Evolutionary conservation across 495 filamentous ascomycete genomes (phyloP), one percentile per base, ranked within the genome.

Genomic region (Glarea lozoyensis): DNA sequence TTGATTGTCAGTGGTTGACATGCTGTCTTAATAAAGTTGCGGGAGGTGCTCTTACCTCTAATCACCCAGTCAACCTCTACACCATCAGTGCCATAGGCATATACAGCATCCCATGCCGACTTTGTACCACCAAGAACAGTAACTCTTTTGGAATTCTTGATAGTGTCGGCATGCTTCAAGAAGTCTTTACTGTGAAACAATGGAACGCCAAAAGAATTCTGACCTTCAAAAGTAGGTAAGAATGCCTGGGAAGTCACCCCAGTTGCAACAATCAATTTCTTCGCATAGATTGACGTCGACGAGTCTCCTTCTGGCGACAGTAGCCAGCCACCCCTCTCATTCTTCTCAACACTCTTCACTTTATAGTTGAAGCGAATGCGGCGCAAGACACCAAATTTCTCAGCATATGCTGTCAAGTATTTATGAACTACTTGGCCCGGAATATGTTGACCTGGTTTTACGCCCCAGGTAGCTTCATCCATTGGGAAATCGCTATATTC

Each of bases 1-100:
- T 41, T 18, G n/a, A 9, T 3, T 21, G 4, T 19, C 25, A 4
- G 5, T 39, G 19, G 37, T 15, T n/a, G n/a, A n/a, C 7, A 29
- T 29, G 25, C 25, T 29, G n/a, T 30, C 22, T 40, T 29, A 9
- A 57, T 50, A 32, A 4, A 18, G 10, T 42, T 17, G 5, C 4
- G 23, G 4, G 25, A 20, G 23, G 34, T n/a, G 6, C 39, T 29
- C 62, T 20, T 51, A 71, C 68, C 63, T 43, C 88, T 73, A 46
- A 94, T 88, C 20, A 94, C 65, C 85, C 79, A 86, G 48, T 86
- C 69, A 2, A 94, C 82, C 22, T 76, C 62, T 37, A 81, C 65
- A 2, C 82, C 85, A 1, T 69, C 64, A 0, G 71, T 67, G 1
- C 76, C 81, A 52, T 78, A 82, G 2, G 71, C 66, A 50, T 88